Conservation (phyloP, 2,329 filamentous ascomycete species). For the Colletotrichum neosansevieriae region DNA sequence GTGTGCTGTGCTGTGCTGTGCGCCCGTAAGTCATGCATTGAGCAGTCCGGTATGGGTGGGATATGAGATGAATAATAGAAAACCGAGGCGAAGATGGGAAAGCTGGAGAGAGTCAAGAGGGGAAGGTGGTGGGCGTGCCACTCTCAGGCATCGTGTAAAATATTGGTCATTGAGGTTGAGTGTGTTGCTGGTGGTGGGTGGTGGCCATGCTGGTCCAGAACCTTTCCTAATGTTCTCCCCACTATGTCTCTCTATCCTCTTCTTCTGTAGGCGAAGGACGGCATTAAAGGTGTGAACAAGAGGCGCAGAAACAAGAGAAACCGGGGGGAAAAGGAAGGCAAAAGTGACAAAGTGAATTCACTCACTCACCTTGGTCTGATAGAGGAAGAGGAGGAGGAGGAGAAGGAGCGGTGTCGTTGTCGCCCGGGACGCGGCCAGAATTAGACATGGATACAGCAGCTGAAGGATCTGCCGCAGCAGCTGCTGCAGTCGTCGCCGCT, state of each 20-base stretch:
- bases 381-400: not conserved
- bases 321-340: not conserved
- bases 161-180: not conserved
- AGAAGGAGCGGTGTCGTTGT: conserved; percentile 26
- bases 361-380: conserved; percentile 32
- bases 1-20: conserved; percentile 14
- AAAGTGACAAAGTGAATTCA: conserved; percentile 21
- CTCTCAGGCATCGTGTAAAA: conserved; percentile 28
- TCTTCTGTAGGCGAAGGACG: not conserved
- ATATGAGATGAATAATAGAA: conserved; percentile 8
- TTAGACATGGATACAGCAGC: conserved; percentile 17
- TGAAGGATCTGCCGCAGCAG: conserved; percentile 13
- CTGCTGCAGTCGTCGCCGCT: not conserved
- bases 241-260: not conserved
- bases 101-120: conserved; percentile 1
- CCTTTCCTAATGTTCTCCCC: not conserved
- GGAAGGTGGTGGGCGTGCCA: conserved; percentile 17
- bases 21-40: conserved; percentile 24
- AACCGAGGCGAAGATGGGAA: conserved; percentile 10
- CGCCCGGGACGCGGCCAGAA: conserved; percentile 13
- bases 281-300: conserved; percentile 1
- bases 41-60: conserved; percentile 9
- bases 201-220: conserved; percentile 35
- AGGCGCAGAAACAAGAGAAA: conserved; percentile 1
- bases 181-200: not conserved